A percentile compares a stretch with the other conserved stretches of the same genome.
These are phyloP conservation scores for Xanthoconium purpureum DNA, from an alignment of 768 basidiomycete genomes.

Conservation along the genomic window DNA sequence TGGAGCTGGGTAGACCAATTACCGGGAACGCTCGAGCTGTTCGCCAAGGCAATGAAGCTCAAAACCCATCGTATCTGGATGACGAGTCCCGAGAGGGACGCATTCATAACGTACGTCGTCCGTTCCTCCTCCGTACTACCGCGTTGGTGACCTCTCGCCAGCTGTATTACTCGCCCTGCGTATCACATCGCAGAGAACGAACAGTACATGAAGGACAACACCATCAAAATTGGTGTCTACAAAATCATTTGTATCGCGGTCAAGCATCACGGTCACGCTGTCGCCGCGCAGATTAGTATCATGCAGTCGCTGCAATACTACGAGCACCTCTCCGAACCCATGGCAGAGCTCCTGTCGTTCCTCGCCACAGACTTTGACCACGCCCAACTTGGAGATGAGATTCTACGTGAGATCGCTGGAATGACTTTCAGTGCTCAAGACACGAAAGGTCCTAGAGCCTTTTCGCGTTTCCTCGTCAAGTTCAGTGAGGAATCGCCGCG, in stretches of 20 bases:
- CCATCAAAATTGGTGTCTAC: slow-evolving; percentile 73
- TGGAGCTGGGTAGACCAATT: slow-evolving; percentile 85
- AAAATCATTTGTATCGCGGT: slow-evolving; percentile 89
- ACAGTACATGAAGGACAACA: slow-evolving; percentile 76
- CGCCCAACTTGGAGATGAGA: slow-evolving; percentile 84
- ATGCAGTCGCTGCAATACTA: slow-evolving; percentile 90
- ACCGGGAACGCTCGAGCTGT: slow-evolving; percentile 60
- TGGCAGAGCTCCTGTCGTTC: slow-evolving; percentile 83
- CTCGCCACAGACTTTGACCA: slow-evolving; percentile 87
- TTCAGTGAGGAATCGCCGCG: slow-evolving; percentile 79
- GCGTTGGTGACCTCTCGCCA: slow-evolving; percentile 28
- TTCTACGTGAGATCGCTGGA: too few species aligned
- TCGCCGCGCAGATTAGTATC: slow-evolving; percentile 83
- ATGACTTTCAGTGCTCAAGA: slow-evolving; percentile 77
- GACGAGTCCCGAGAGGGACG: slow-evolving; percentile 80
- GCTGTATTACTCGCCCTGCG: slow-evolving; percentile 84
- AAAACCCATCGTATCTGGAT: slow-evolving; percentile 86
- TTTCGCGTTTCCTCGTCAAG: slow-evolving; percentile 78
- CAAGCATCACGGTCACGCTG: slow-evolving; percentile 29
- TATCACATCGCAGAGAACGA: slow-evolving; percentile 87
- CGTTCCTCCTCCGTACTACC: background rate
- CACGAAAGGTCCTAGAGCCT: slow-evolving; percentile 81
- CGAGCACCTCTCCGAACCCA: slow-evolving; percentile 90
- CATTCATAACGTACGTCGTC: slow-evolving; percentile 62
- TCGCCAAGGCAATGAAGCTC: slow-evolving; percentile 66